These are phyloP conservation scores for Cladosporium sp. DNA, from an alignment of 2,329 filamentous ascomycete species.

Conservation along the genomic window DNA sequence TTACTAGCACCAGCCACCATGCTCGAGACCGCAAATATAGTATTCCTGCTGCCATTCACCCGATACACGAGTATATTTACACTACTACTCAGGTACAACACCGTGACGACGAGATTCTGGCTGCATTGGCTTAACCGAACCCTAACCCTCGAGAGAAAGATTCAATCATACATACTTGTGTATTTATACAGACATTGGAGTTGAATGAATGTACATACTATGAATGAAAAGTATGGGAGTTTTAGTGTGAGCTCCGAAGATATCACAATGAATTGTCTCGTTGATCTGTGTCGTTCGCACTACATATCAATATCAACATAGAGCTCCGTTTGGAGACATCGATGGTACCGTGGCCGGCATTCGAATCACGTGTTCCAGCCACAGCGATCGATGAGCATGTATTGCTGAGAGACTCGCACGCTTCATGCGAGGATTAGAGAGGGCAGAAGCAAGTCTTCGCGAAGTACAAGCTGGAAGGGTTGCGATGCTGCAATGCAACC, in stretches of 20 bases:
- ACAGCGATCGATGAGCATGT: not conserved
- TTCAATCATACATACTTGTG: too few relatives aligned
- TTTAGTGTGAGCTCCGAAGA: not conserved
- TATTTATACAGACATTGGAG: too few relatives aligned
- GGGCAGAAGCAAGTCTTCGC: not conserved
- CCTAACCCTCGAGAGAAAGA: not conserved
- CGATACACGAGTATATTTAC: not conserved
- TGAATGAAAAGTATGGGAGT: too few relatives aligned
- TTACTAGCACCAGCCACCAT: not conserved
- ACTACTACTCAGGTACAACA: not conserved
- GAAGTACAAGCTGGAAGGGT: not conserved
- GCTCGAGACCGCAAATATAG: rapidly evolving
- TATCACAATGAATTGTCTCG: not conserved
- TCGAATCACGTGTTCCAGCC: not conserved
- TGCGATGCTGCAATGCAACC: slow-evolving; percentile 9
- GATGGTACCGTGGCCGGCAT: not conserved
- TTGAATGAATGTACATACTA: too few relatives aligned
- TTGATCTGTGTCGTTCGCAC: not conserved
- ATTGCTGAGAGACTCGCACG: not conserved
- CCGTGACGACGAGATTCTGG: not conserved
- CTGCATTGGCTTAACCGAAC: not conserved
- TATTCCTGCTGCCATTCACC: not conserved
- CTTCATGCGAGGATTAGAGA: not conserved
- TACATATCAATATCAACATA: not conserved
- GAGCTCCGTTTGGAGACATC: not conserved